Conservation (phyloP, 805 yeast genomes). For the Komagataella ulmi region DNA sequence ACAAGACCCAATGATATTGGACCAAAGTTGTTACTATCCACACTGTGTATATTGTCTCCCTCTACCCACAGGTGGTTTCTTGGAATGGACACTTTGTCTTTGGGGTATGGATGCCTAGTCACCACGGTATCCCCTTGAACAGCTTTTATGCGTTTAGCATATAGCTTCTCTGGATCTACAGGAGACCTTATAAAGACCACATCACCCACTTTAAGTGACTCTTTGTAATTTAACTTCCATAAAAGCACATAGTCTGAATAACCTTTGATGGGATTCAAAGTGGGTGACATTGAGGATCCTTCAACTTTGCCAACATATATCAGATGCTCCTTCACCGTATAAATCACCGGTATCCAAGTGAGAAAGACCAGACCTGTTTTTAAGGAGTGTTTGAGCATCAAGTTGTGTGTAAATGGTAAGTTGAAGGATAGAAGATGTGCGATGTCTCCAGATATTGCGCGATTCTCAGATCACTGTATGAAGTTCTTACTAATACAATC, state of each 20-base stretch:
- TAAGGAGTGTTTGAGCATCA: conserved; percentile 13
- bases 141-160: conserved; percentile 72
- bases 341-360: conserved; percentile 73
- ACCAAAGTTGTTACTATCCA: conserved; percentile 82
- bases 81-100: conserved; percentile 49
- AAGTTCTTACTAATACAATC: neutral
- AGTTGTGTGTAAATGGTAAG: neutral
- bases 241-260: conserved; percentile 52
- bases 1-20: conserved; percentile 76
- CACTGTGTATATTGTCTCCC: conserved; percentile 78
- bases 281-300: conserved; percentile 84
- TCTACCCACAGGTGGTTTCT: conserved; percentile 86
- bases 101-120: conserved; percentile 58
- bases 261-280: conserved; percentile 57
- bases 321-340: conserved; percentile 56
- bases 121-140: conserved; percentile 55
- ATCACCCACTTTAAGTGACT: conserved; percentile 44
- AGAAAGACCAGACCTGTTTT: conserved; percentile 22
- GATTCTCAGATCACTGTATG: neutral
- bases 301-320: conserved; percentile 61
- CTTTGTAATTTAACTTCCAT: conserved; percentile 46
- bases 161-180: conserved; percentile 57
- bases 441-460: neutral
- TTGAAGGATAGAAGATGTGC: neutral
- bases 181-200: conserved; percentile 74